A percentile compares a stretch with the other conserved stretches of the same genome.
Conservation (phyloP, 2,329 filamentous ascomycete species). For the Coniochaeta pulveracea region DNA sequence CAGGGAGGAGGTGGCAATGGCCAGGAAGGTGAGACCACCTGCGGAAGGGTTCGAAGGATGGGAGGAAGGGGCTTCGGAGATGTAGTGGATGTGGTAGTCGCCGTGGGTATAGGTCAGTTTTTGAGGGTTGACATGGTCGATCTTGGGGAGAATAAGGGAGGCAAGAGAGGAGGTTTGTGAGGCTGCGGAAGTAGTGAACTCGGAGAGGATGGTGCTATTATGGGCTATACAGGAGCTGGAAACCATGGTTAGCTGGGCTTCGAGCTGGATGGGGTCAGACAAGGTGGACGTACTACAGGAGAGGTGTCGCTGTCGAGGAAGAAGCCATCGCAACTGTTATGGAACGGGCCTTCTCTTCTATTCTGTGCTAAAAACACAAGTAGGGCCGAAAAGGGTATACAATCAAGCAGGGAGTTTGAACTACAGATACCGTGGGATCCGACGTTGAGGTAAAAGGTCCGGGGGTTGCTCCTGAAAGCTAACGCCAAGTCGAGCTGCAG, state of each 20-base stretch:
- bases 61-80: conserved; percentile 68
- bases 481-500: too few species aligned
- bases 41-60: conserved; percentile 47
- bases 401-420: too few species aligned
- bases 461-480: too few species aligned
- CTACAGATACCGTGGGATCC: too few species aligned
- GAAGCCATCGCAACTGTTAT: conserved; percentile 46
- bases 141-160: conserved; percentile 90
- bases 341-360: not conserved
- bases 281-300: conserved; percentile 53
- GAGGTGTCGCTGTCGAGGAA: conserved; percentile 53
- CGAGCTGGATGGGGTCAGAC: not conserved
- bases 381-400: too few species aligned
- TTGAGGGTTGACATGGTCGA: conserved; percentile 66
- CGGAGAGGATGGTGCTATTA: conserved; percentile 82
- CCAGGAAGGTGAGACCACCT: conserved; percentile 82
- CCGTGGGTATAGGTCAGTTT: conserved; percentile 94
- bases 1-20: conserved; percentile 70
- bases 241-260: conserved; percentile 5
- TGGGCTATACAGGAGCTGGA: conserved; percentile 84
- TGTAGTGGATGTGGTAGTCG: conserved; percentile 88
- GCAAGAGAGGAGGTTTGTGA: conserved; percentile 79
- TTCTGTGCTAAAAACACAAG: too few species aligned
- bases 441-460: too few species aligned
- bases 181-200: conserved; percentile 80